These are phyloP conservation scores for Candida corydali DNA, from an alignment of 805 yeast species.

Conservation along the genomic window DNA sequence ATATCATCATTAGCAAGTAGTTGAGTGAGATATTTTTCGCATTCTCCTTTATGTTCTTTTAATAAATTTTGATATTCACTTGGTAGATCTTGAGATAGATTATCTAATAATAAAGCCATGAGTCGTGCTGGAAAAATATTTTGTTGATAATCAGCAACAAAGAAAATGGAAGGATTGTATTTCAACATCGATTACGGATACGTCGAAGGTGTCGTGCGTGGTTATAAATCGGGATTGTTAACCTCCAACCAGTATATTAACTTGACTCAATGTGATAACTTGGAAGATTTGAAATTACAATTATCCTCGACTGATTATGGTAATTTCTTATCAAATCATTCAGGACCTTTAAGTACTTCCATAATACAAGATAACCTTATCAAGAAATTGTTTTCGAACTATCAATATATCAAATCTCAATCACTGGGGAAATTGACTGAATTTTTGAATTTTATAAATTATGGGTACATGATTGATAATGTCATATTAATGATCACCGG, in stretches of 20 bases:
- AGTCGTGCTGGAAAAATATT: background rate
- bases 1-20: constrained; percentile 47
- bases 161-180: constrained; percentile 87
- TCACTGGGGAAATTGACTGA: constrained; percentile 74
- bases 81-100: constrained; percentile 24
- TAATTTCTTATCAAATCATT: constrained; percentile 76
- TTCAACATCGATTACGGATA: constrained; percentile 89
- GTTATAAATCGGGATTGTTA: constrained; percentile 81
- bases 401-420: constrained; percentile 79
- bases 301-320: constrained; percentile 96
- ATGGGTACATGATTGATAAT: constrained; percentile 98
- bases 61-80: constrained; percentile 17
- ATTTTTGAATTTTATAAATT: constrained; percentile 88
- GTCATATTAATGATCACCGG: constrained; percentile 96
- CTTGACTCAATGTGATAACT: constrained; percentile 90
- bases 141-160: constrained; percentile 1
- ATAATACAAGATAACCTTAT: constrained; percentile 79
- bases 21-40: constrained; percentile 26
- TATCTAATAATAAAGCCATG: constrained; percentile 24
- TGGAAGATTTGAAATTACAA: constrained; percentile 92
- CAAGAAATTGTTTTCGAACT: constrained; percentile 73
- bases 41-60: constrained; percentile 1
- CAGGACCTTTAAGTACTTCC: constrained; percentile 80
- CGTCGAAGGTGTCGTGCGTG: constrained; percentile 92
- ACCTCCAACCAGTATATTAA: constrained; percentile 80